Evolutionary conservation across 441 rosid genomes (phyloP), one percentile per base, ranked within the genome.

Genomic region (Eutrema salsugineum): DNA sequence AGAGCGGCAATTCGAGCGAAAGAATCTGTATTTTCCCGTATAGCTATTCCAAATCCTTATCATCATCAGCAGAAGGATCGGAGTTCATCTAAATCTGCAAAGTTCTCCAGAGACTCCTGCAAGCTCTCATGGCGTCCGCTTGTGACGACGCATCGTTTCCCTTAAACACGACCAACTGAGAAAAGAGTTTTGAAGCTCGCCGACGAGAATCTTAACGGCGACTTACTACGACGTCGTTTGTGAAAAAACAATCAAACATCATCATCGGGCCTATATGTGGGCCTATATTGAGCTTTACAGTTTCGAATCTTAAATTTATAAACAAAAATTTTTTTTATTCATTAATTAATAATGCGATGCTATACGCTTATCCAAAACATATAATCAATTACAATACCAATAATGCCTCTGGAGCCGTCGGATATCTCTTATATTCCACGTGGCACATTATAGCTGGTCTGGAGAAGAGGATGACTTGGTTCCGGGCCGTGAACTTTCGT

Each of bases 1-100:
- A 75, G 79, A 73, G 76, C 62, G 82, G 50, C 40, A 73, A 76
- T 71, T 76, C 20, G 69, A 54, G 46, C 60, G 67, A 39, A 60
- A 73, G 64, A 67, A 79, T 70, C 56, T 58, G 30, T 24, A 35
- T 60, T 65, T 76, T 16, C 16, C 47, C 51, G 15, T 35, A 36
- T 42, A 55, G 17, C 48, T 27, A 57, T 81, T 66, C 73, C 65
- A 64, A 54, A 76, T 63, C 71, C 43, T 76, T 63, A 70, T 76
- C 79, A 76, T 76, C 42, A 48, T 76, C 75, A 63, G 65, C 12
- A 32, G 56, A 40, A 35, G 16, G 61, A 63, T 39, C 56, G 75
- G 67, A 64, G 71, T 22, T 76, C 79, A 76, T 76, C 67, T 63
- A 70, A 39, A 47, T 61, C 64, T 67, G 42, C 63, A 32, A 50